Conservation (phyloP, 352 stramenopile genomes). For the Globisporangium nodosum region DNA sequence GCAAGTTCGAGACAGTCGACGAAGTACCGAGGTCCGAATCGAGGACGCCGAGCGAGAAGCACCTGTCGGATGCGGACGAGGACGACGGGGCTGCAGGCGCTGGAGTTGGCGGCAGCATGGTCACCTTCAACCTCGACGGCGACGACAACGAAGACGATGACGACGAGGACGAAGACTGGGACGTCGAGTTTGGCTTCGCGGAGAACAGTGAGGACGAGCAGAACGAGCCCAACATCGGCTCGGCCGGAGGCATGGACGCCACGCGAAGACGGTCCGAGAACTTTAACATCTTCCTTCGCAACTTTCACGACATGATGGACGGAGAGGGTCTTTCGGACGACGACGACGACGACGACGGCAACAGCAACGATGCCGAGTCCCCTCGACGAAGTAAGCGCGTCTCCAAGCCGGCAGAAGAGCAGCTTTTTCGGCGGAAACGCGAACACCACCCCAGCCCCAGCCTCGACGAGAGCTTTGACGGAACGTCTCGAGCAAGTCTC, state of each 20-base stretch:
- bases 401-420: conserved; percentile 40
- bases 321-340: conserved; percentile 57
- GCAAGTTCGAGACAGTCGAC: not conserved
- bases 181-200: conserved; percentile 73
- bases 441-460: conserved; percentile 36
- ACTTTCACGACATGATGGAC: conserved; percentile 76
- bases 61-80: not conserved
- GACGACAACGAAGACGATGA: conserved; percentile 4
- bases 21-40: too few species aligned
- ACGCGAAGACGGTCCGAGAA: conserved; percentile 63
- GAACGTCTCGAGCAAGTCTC: conserved; percentile 33
- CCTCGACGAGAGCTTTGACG: conserved; percentile 27
- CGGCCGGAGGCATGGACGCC: conserved; percentile 42
- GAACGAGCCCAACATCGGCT: conserved; percentile 17
- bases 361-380: conserved; percentile 12
- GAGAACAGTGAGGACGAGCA: conserved; percentile 34
- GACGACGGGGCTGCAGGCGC: not conserved
- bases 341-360: conserved; percentile 22
- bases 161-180: conserved; percentile 63
- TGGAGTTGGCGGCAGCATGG: not conserved
- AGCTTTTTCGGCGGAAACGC: conserved; percentile 50
- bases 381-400: conserved; percentile 8
- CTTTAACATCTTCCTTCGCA: conserved; percentile 78
- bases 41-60: not conserved
- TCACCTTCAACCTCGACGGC: not conserved